A percentile compares a stretch with the other conserved stretches of the same genome.
Conservation (phyloP, 306 rosid species). For the Inga laurina region DNA sequence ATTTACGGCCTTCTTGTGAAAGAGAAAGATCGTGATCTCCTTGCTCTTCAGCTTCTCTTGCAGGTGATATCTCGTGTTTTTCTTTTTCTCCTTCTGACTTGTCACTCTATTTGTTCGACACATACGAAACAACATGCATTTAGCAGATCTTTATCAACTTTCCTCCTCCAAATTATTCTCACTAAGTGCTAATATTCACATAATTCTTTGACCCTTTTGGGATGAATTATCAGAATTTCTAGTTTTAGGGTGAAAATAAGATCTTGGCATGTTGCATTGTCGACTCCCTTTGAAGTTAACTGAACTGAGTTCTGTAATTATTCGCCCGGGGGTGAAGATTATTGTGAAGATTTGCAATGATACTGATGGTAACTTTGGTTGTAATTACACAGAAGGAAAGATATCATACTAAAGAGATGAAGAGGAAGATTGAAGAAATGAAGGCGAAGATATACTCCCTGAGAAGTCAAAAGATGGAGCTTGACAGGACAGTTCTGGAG, state of each 20-base stretch:
- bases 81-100: slow-evolving; percentile 4
- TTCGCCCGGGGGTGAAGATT: background rate
- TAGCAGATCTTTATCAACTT: background rate
- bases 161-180: background rate
- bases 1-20: slow-evolving; percentile 68
- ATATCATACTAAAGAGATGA: slow-evolving; percentile 57
- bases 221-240: background rate
- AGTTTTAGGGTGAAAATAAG: background rate
- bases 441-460: slow-evolving; percentile 52
- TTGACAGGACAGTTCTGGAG: slow-evolving; percentile 60
- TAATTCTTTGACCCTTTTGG: background rate
- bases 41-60: slow-evolving; percentile 66
- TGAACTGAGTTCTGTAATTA: slow-evolving; percentile 15
- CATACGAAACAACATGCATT: slow-evolving; percentile 38
- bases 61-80: slow-evolving; percentile 53
- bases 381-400: slow-evolving; percentile 59
- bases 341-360: background rate
- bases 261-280: slow-evolving; percentile 8
- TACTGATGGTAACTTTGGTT: slow-evolving; percentile 1
- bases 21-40: slow-evolving; percentile 59
- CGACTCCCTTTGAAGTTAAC: background rate
- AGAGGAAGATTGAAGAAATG: slow-evolving; percentile 66
- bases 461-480: slow-evolving; percentile 73
- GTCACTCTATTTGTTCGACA: slow-evolving; percentile 27
- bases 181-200: background rate